Evolutionary conservation across 1,284 basidiomycete species (phyloP).

Genomic region (Cutaneotrichosporon sp.): DNA sequence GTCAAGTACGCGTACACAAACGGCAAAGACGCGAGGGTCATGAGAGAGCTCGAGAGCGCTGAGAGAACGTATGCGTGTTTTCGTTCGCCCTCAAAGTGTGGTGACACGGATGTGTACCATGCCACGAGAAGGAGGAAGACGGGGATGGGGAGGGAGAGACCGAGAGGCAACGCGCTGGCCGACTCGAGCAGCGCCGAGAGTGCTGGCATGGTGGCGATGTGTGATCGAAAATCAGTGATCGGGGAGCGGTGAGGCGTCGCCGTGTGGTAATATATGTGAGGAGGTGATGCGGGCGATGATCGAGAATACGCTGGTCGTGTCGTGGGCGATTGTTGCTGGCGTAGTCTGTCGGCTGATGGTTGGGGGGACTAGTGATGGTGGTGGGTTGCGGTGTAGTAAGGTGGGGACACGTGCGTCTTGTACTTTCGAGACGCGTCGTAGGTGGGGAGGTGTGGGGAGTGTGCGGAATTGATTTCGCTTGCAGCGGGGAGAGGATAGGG

Average conservation of each 20-base stretch:
- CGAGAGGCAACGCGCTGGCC: constrained; percentile 1
- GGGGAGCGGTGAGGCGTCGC: no score
- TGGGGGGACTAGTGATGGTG: no score
- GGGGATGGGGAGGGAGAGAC: constrained; percentile 35
- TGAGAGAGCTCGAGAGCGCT: constrained; percentile 49
- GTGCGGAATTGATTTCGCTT: no score
- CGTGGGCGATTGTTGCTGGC: no score
- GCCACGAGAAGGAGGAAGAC: constrained; percentile 15
- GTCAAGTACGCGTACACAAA: constrained; percentile 50
- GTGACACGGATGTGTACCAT: constrained; percentile 47
- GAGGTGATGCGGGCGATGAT: no score
- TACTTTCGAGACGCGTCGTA: no score
- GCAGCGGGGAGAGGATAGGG: no score
- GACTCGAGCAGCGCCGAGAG: neutral
- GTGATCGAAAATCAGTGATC: neutral
- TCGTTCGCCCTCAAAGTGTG: constrained; percentile 48
- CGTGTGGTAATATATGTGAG: neutral
- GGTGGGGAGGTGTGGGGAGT: no score
- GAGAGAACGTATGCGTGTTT: constrained; percentile 58
- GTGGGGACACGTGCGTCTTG: no score
- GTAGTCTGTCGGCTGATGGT: no score
- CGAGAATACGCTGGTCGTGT: no score
- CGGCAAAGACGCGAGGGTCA: constrained; percentile 54
- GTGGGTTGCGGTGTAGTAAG: no score
- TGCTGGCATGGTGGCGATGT: neutral